Evolutionary conservation across 2,329 filamentous ascomycete species (phyloP).

Genomic region (Tolypocladium amazonense): DNA sequence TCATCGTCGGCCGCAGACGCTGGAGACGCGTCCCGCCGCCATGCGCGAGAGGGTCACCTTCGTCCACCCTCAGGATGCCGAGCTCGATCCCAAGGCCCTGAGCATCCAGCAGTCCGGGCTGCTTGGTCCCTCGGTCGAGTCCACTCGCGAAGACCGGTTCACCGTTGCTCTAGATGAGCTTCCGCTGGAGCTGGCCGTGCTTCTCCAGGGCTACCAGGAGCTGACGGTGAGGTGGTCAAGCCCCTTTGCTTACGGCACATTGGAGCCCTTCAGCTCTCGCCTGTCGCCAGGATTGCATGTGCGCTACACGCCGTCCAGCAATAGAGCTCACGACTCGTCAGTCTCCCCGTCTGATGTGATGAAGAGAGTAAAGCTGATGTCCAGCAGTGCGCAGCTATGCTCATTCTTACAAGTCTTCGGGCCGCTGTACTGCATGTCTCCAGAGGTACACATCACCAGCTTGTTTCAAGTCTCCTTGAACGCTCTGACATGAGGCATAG

Average conservation of each 20-base stretch:
- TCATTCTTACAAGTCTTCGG: constrained; percentile 48
- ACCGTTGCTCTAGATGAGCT: constrained; percentile 67
- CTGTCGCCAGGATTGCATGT: constrained; percentile 74
- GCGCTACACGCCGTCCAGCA: constrained; percentile 51
- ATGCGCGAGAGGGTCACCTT: constrained; percentile 80
- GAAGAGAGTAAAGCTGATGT: not conserved
- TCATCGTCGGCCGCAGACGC: not conserved
- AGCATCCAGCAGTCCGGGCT: constrained; percentile 46
- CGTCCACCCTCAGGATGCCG: constrained; percentile 52
- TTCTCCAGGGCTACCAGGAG: constrained; percentile 56
- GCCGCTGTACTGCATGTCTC: constrained; percentile 39
- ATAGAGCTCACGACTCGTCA: constrained; percentile 9
- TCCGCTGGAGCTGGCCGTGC: constrained; percentile 50
- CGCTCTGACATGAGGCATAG: constrained; percentile 23
- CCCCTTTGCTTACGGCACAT: constrained; percentile 40
- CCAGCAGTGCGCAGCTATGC: constrained; percentile 41
- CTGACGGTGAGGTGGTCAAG: constrained; percentile 75
- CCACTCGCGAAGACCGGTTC: constrained; percentile 68
- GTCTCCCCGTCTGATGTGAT: not conserved
- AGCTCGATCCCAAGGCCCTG: constrained; percentile 54
- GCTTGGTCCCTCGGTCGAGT: constrained; percentile 44
- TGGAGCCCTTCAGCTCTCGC: constrained; percentile 64
- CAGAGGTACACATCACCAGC: constrained; percentile 11
- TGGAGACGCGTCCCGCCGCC: constrained; percentile 6
- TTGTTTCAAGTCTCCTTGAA: not conserved